Evolutionary conservation across 345 rosid genomes (phyloP).

Genomic region (Bruguiera parviflora): DNA sequence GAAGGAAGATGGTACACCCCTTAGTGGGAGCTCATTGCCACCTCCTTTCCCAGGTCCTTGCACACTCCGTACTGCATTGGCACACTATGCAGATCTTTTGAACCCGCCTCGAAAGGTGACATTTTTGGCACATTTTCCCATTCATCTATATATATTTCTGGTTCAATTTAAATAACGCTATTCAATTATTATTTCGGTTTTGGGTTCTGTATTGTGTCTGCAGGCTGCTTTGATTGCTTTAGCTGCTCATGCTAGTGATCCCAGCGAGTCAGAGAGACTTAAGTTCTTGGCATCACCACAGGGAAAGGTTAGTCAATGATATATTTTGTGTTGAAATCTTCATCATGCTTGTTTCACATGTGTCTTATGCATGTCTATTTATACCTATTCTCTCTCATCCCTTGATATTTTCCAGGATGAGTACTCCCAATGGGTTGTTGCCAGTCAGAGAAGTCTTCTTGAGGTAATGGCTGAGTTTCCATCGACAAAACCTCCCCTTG

Average conservation of each 20-base stretch:
- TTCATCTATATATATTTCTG: not conserved
- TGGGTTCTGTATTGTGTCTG: conserved; percentile 6
- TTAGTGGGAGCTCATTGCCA: conserved; percentile 57
- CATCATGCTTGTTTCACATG: not conserved
- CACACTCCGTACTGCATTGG: conserved; percentile 60
- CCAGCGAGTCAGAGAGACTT: conserved; percentile 59
- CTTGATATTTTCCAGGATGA: conserved; percentile 14
- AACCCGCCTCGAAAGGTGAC: conserved; percentile 78
- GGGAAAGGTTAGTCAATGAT: conserved; percentile 22
- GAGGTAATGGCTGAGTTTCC: conserved; percentile 35
- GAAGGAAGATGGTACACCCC: conserved; percentile 70
- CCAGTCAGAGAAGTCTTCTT: conserved; percentile 36
- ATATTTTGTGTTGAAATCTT: conserved; percentile 1
- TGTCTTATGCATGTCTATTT: not conserved
- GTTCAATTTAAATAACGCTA: not conserved
- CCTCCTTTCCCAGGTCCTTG: conserved; percentile 90
- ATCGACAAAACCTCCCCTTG: conserved; percentile 34
- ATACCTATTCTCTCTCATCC: not conserved
- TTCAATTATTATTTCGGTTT: not conserved
- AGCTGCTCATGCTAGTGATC: conserved; percentile 90
- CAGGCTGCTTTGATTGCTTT: conserved; percentile 87
- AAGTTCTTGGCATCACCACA: conserved; percentile 24
- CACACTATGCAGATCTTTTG: conserved; percentile 70
- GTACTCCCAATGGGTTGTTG: conserved; percentile 30
- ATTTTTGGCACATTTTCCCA: conserved; percentile 3